Conservation (phyloP, 371 early-diverging fungal genomes). For the Haplosporangium sp. region DNA sequence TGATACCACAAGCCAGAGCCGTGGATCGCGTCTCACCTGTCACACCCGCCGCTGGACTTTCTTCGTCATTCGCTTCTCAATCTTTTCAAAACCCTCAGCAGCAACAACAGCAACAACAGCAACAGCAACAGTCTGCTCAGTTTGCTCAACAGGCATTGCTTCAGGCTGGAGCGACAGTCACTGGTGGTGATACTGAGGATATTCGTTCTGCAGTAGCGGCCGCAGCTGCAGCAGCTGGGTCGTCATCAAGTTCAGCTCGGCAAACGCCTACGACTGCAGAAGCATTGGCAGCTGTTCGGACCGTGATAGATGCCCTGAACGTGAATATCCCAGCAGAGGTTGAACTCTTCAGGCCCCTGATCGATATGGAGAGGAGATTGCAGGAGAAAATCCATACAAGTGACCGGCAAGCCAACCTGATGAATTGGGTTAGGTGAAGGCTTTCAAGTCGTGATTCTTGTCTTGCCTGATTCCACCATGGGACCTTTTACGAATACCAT, state of each 20-base stretch:
- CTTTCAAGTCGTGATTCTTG: too few species aligned
- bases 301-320: slow-evolving; percentile 26
- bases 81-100: background rate
- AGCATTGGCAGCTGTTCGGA: slow-evolving; percentile 23
- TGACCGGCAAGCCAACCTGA: slow-evolving; percentile 6
- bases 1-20: slow-evolving; percentile 6
- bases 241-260: background rate
- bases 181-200: background rate
- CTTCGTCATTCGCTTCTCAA: background rate
- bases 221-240: background rate
- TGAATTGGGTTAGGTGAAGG: slow-evolving; percentile 12
- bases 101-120: slow-evolving; percentile 10
- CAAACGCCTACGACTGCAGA: slow-evolving; percentile 10
- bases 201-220: background rate
- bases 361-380: slow-evolving; percentile 36
- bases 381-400: slow-evolving; percentile 8
- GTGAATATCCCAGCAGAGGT: slow-evolving; percentile 22
- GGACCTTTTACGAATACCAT: too few species aligned
- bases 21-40: background rate
- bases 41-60: background rate
- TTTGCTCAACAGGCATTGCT: background rate
- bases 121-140: background rate
- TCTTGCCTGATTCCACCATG: too few species aligned
- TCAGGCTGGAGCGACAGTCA: background rate
- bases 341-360: slow-evolving; percentile 20